Evolutionary conservation across 2,329 filamentous ascomycete species (phyloP).

Genomic region (Fusarium tupiense): DNA sequence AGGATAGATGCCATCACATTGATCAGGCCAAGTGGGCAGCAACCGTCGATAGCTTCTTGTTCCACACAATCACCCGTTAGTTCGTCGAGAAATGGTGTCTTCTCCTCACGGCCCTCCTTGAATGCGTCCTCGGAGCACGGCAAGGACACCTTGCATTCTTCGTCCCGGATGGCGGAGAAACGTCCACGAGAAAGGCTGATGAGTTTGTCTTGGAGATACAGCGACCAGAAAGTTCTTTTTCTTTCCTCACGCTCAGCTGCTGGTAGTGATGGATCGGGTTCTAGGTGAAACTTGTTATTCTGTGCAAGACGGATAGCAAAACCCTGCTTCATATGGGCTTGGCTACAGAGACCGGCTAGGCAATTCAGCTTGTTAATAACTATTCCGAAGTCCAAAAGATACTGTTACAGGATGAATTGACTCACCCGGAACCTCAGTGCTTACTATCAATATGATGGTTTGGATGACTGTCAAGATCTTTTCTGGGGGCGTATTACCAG

Average conservation of each 20-base stretch:
- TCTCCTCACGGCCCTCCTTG: neutral
- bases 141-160: slow-evolving; percentile 2
- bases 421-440: slow-evolving; percentile 14
- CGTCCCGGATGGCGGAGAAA: slow-evolving; percentile 7
- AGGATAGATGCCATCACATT: slow-evolving; percentile 10
- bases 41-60: neutral
- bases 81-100: neutral
- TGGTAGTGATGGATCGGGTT: neutral
- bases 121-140: slow-evolving; percentile 8
- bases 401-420: rapidly evolving
- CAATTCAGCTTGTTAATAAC: rapidly evolving
- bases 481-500: neutral
- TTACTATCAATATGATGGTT: slow-evolving; percentile 19
- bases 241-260: neutral
- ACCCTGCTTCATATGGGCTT: slow-evolving; percentile 19
- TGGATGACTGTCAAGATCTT: slow-evolving; percentile 2
- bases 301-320: slow-evolving; percentile 11
- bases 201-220: neutral
- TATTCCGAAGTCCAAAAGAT: too few relatives aligned
- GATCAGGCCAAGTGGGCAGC: neutral
- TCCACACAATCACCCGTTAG: neutral
- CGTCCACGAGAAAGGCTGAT: slow-evolving; percentile 13
- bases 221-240: slow-evolving; percentile 5
- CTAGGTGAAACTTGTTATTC: slow-evolving; percentile 6
- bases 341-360: neutral